Evolutionary conservation across 805 yeast species (phyloP).

Genomic region (Myxozyma geophila): DNA sequence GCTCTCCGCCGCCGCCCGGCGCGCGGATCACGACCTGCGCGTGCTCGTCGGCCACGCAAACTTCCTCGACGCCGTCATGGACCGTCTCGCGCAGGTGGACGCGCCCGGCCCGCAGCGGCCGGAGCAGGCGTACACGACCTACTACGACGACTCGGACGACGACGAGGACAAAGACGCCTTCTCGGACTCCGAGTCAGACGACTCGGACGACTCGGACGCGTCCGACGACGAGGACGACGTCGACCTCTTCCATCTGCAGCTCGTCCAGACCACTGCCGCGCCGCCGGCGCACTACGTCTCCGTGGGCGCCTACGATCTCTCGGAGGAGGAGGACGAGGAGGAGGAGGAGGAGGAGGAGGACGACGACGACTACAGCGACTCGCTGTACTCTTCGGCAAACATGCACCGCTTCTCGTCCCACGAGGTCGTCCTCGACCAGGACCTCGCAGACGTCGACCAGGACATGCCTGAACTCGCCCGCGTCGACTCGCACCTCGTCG

Average conservation of each 20-base stretch:
- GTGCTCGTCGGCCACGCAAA: conserved; percentile 72
- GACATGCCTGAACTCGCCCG: conserved; percentile 23
- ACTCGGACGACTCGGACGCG: not conserved
- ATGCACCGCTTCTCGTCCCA: conserved; percentile 7
- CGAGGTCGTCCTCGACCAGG: conserved; percentile 2
- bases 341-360: conserved; percentile 41
- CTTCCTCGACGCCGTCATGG: conserved; percentile 68
- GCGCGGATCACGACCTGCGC: conserved; percentile 61
- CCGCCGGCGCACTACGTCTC: not conserved
- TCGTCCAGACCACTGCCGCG: not conserved
- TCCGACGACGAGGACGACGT: conserved; percentile 1
- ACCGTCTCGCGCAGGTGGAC: conserved; percentile 41
- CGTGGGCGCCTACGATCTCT: not conserved
- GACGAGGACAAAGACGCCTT: conserved; percentile 42
- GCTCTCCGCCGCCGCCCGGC: conserved; percentile 64
- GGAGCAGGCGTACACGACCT: conserved; percentile 38
- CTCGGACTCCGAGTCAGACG: conserved; percentile 5
- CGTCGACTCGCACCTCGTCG: conserved; percentile 16
- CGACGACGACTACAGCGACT: conserved; percentile 38
- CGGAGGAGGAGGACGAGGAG: conserved; percentile 7
- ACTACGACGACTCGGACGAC: conserved; percentile 45
- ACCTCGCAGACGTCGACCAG: conserved; percentile 3
- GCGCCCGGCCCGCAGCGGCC: conserved; percentile 27
- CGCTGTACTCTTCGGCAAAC: conserved; percentile 24
- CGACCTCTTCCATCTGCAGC: not conserved